Conservation (phyloP, 192 early-diverging fungal species). For the Geranomyces variabilis region DNA sequence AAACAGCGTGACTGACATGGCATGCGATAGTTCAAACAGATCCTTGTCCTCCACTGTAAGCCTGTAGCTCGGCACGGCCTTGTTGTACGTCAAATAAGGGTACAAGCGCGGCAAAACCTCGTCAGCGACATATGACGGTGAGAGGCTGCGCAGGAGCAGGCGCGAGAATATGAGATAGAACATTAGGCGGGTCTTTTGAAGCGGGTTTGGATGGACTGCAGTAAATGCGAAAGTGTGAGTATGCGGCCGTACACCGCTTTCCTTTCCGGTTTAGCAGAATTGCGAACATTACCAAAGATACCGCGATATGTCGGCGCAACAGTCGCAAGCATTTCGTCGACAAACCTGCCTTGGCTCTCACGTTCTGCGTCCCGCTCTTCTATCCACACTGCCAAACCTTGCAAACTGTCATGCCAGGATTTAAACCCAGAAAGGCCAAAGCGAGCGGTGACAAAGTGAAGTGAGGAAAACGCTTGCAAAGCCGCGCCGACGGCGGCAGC, state of each 20-base stretch:
- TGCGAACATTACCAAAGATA: background rate
- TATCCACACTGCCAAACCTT: conserved; percentile 23
- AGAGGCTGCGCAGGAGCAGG: conserved; percentile 12
- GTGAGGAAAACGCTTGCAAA: conserved; percentile 15
- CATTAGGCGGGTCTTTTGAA: conserved; percentile 20
- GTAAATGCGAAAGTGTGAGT: background rate
- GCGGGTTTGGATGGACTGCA: conserved; percentile 16
- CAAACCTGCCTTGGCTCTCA: background rate
- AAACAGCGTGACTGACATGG: conserved; percentile 11
- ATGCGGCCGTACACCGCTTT: background rate
- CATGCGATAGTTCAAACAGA: conserved; percentile 33
- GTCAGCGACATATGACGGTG: conserved; percentile 6
- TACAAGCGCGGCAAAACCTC: conserved; percentile 24
- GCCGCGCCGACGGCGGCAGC: background rate
- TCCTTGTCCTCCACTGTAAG: conserved; percentile 31
- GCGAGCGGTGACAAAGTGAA: conserved; percentile 32
- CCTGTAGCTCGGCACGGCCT: background rate
- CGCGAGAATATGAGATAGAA: conserved; percentile 24
- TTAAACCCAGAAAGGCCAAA: conserved; percentile 29
- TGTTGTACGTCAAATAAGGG: conserved; percentile 23
- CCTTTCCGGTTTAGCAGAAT: too few species aligned
- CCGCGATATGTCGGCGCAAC: conserved; percentile 15
- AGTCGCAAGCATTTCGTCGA: background rate
- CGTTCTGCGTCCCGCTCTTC: background rate
- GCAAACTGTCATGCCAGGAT: conserved; percentile 23